Conservation (phyloP, 306 rosid genomes). For the cucumber (Cucumis sativus) region DNA sequence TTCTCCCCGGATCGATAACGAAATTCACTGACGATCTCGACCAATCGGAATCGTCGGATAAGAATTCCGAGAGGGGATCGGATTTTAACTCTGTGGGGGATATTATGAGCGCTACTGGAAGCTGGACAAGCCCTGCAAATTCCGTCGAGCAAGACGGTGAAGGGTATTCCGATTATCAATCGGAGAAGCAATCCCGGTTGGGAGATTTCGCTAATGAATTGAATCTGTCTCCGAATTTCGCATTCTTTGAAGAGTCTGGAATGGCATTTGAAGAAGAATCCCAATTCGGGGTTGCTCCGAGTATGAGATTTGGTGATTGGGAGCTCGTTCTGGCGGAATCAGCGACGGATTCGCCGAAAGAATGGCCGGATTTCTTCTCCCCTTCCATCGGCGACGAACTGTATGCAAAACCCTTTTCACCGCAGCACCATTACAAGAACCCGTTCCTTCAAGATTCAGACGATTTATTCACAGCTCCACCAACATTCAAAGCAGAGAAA, state of each 20-base stretch:
- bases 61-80: constrained; percentile 20
- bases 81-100: constrained; percentile 38
- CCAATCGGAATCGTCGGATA: constrained; percentile 19
- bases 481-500: background rate
- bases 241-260: constrained; percentile 10
- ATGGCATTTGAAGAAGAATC: constrained; percentile 1
- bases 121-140: constrained; percentile 20
- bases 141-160: constrained; percentile 21
- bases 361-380: constrained; percentile 15
- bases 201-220: constrained; percentile 16
- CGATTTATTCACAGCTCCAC: background rate
- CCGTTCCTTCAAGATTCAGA: constrained; percentile 48
- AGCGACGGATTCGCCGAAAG: constrained; percentile 7
- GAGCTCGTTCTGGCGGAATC: constrained; percentile 44
- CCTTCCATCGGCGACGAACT: constrained; percentile 1
- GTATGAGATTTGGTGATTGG: constrained; percentile 26
- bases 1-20: background rate
- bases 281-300: background rate
- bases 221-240: constrained; percentile 11
- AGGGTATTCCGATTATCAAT: constrained; percentile 6
- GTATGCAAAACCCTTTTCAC: constrained; percentile 15
- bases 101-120: constrained; percentile 30
- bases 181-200: constrained; percentile 7
- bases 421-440: constrained; percentile 28
- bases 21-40: constrained; percentile 15